Evolutionary conservation across 805 yeast species (phyloP), one percentile per base, ranked within the genome.

Genomic region (Helenozyma rhizophorensis): DNA sequence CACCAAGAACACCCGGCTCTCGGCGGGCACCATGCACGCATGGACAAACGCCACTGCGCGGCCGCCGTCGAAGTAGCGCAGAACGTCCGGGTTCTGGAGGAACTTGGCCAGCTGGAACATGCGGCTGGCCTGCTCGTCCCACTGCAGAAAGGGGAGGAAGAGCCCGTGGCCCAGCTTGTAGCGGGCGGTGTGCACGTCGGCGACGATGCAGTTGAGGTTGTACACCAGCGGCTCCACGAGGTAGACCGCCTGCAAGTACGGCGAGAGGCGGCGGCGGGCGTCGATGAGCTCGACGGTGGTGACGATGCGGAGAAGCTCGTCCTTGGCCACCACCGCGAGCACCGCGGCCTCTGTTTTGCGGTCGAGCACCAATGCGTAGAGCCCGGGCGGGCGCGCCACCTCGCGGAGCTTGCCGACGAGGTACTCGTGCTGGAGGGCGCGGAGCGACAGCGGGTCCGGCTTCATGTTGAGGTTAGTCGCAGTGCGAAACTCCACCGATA

Each of bases 161-260:
- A 83, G 71, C 5, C 86, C 70, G 53, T 83, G 80, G 1, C 89
- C 89, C 25, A 69, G 72, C 34, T 76, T 76, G 60, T 89, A 93
- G 36, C 94, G 72, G n/a, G 74, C 65, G 1, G 90, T 83, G 14
- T 67, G 63, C 8, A 74, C 71, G 57, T 93, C 98, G 0, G 89
- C 79, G 29, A 77, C 58, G 14, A 93, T 68, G 58, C 97, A 89
- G 36, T 80, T 81, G 37, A 87, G 60, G 23, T 81, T 75, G 60
- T 74, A 86, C 22, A 62, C 58, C 4, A 78, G 59, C 1, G 95
- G 88, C 31, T 83, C 84, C 12, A 87, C 58, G 17, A 93, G 61
- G 57, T 93, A 93, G 8, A 93, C 64, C 6, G 88, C 97, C 44
- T 83, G 90, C 27, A 85, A 68, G 13, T 79, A 76, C 2, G 74